These are phyloP conservation scores for Paramecium tetraurelia DNA, from an alignment of 73 alveolate genomes.

Conservation along the genomic window DNA sequence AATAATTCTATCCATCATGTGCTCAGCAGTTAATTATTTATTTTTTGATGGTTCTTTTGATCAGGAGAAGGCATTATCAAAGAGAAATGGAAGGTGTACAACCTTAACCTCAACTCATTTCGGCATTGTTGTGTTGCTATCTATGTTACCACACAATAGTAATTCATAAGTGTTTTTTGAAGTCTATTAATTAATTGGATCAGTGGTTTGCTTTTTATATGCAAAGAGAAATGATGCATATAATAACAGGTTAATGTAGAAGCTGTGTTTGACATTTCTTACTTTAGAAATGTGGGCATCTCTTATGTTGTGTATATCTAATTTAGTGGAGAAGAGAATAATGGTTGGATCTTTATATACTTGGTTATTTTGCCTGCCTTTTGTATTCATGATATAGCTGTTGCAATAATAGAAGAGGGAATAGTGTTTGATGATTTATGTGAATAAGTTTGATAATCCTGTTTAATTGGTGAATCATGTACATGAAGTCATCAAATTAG, in stretches of 20 bases:
- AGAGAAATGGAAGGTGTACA: not conserved
- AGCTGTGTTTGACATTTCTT: not conserved
- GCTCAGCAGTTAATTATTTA: not conserved
- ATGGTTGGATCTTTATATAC: conserved; percentile 39
- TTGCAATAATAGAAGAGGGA: not conserved
- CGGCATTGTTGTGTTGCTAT: not conserved
- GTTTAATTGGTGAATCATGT: conserved; percentile 53
- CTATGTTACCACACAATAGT: not conserved
- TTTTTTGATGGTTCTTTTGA: conserved; percentile 15
- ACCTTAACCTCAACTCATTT: not conserved
- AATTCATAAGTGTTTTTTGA: conserved; percentile 26
- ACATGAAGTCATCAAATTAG: conserved; percentile 41
- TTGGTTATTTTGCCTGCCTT: conserved; percentile 35
- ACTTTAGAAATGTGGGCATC: conserved; percentile 28
- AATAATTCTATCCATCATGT: not conserved
- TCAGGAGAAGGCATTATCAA: not conserved
- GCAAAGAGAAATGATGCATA: conserved; percentile 32
- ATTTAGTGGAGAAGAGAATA: conserved; percentile 16
- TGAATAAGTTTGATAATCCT: conserved; percentile 52
- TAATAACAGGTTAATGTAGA: conserved; percentile 3
- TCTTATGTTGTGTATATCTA: conserved; percentile 3
- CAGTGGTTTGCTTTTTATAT: conserved; percentile 14
- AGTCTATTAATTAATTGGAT: not conserved
- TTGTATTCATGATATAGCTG: not conserved
- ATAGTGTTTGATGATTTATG: conserved; percentile 50